phyloP scores from a whole-genome alignment of 2,329 filamentous ascomycete species.

The Microcyclosporella mali region DNA sequence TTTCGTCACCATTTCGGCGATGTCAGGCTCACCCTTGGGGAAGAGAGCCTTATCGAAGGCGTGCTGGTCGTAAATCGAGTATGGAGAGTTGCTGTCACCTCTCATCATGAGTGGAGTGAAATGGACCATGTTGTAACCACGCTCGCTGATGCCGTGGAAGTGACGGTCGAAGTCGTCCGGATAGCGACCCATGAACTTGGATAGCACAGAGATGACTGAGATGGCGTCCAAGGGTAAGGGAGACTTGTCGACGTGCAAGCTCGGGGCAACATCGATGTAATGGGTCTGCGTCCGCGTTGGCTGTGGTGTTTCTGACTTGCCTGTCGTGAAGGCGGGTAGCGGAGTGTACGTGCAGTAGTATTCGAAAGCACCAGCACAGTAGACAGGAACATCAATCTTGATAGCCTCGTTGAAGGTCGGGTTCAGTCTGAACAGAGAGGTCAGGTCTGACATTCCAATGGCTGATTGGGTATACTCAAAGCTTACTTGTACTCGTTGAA shows the following conservation, averaged over 20 bases:
- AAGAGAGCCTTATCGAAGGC: conserved; percentile 78
- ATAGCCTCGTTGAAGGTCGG: conserved; percentile 91
- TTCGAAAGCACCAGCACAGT: conserved; percentile 77
- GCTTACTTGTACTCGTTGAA: conserved; percentile 87
- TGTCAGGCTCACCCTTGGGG: conserved; percentile 75
- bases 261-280: conserved; percentile 91
- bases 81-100: conserved; percentile 88
- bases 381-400: conserved; percentile 81
- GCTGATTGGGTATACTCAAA: conserved; percentile 8
- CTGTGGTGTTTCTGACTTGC: conserved; percentile 43
- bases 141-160: conserved; percentile 75
- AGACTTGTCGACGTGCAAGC: conserved; percentile 65
- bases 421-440: conserved; percentile 56
- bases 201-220: conserved; percentile 87
- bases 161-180: conserved; percentile 86
- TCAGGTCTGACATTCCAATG: not conserved
- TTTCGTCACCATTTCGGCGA: conserved; percentile 67
- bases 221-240: conserved; percentile 78
- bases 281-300: conserved; percentile 62
- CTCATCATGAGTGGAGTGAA: conserved; percentile 90
- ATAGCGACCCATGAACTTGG: conserved; percentile 96
- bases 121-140: conserved; percentile 98
- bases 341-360: conserved; percentile 92
- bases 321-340: conserved; percentile 67
- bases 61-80: conserved; percentile 91